phyloP scores from a whole-genome alignment of 176 grass and related monocot genomes.

The Alloteropsis semialata region DNA sequence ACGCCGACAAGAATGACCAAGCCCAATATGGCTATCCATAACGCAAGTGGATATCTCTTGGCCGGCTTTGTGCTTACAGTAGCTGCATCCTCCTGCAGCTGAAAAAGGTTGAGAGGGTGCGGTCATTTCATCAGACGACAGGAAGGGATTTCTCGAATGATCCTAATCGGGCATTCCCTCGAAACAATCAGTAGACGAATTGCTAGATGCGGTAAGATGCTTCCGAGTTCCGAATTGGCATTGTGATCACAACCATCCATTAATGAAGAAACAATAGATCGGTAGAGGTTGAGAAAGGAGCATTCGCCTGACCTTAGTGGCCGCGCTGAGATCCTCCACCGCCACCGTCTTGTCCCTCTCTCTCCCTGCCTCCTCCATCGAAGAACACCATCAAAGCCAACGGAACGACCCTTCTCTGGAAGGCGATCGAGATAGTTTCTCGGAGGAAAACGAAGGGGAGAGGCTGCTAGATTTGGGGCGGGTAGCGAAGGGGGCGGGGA shows the following conservation, averaged over 20 bases:
- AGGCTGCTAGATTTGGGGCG: background rate
- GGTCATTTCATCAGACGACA: background rate
- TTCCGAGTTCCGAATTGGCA: too few species aligned
- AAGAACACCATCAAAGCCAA: slow-evolving; percentile 11
- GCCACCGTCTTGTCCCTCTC: slow-evolving; percentile 2
- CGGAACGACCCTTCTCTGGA: background rate
- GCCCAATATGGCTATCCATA: slow-evolving; percentile 63
- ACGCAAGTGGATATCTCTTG: slow-evolving; percentile 65
- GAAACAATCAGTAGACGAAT: too few species aligned
- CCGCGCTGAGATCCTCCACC: slow-evolving; percentile 5
- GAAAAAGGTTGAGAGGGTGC: background rate
- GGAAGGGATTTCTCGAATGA: background rate
- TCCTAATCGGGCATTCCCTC: background rate
- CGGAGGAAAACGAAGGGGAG: background rate
- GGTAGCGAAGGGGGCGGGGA: background rate
- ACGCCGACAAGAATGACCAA: slow-evolving; percentile 59
- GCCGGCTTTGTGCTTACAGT: slow-evolving; percentile 40
- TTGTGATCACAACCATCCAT: too few species aligned
- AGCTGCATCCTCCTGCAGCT: slow-evolving; percentile 50
- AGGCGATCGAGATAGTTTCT: background rate
- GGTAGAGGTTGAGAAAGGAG: background rate
- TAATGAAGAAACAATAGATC: background rate
- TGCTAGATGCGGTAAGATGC: too few species aligned
- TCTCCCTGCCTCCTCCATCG: slow-evolving; percentile 32
- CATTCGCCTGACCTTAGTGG: slow-evolving; percentile 8